Evolutionary conservation across 768 basidiomycete species (phyloP).

Genomic region (Collybia sordida): DNA sequence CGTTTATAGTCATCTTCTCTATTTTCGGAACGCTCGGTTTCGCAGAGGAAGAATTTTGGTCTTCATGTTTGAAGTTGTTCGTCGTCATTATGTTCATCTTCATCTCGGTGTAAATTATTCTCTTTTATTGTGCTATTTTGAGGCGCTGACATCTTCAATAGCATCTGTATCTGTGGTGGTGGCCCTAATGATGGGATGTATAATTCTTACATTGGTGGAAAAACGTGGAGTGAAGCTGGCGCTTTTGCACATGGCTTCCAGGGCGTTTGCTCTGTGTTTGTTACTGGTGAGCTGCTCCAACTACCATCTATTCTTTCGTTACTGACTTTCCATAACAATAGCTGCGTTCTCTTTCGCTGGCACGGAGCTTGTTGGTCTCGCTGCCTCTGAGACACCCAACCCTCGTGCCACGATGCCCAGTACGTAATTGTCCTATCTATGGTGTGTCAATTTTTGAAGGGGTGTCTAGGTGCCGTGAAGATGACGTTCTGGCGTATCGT

Average conservation of each 20-base stretch:
- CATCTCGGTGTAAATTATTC: constrained; percentile 37
- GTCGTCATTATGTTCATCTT: constrained; percentile 46
- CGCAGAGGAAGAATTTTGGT: constrained; percentile 51
- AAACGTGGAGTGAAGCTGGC: constrained; percentile 35
- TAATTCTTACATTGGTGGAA: constrained; percentile 36
- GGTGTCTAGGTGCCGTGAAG: constrained; percentile 34
- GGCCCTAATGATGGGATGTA: constrained; percentile 36
- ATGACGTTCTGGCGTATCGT: constrained; percentile 50
- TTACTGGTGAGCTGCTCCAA: constrained; percentile 28
- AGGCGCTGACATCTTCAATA: constrained; percentile 10
- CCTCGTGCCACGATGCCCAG: constrained; percentile 41
- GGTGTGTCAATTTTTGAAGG: not conserved
- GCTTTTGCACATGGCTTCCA: constrained; percentile 46
- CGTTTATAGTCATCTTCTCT: constrained; percentile 30
- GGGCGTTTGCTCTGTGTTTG: constrained; percentile 45
- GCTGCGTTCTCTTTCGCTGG: constrained; percentile 46
- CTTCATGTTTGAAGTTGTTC: constrained; percentile 46
- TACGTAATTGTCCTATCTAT: not conserved
- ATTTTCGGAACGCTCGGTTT: constrained; percentile 46
- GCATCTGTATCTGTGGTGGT: constrained; percentile 41
- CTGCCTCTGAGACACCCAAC: constrained; percentile 46
- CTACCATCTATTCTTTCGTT: not conserved
- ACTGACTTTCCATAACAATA: not conserved
- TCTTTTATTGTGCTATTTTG: not conserved
- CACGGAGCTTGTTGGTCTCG: constrained; percentile 46